These are phyloP conservation scores for Beauveria pseudobassiana DNA, from an alignment of 2,329 filamentous ascomycete genomes.

Conservation along the genomic window DNA sequence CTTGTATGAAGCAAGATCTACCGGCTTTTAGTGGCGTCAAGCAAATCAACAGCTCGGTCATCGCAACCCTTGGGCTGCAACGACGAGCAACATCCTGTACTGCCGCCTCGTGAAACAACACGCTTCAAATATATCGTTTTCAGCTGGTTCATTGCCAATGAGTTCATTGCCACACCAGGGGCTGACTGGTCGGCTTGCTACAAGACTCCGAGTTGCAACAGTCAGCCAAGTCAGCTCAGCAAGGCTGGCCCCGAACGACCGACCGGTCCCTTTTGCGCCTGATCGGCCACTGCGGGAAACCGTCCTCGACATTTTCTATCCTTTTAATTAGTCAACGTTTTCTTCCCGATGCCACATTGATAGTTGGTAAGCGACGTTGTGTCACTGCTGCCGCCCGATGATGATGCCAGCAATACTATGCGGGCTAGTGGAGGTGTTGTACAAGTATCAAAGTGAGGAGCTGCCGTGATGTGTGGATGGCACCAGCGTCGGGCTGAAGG, in stretches of 20 bases:
- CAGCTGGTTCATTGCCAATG: background rate
- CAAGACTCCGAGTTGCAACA: background rate
- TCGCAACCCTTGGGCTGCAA: no score
- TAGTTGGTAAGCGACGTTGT: slow-evolving; percentile 2
- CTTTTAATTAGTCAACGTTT: slow-evolving; percentile 1
- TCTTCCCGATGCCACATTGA: background rate
- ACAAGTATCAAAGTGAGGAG: background rate
- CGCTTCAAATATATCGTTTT: no score
- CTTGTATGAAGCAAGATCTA: no score
- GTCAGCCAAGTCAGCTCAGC: background rate
- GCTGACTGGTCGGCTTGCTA: background rate
- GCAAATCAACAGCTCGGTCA: no score
- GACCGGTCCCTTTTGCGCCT: background rate
- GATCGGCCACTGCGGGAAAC: background rate
- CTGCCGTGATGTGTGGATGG: background rate
- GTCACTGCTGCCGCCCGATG: background rate
- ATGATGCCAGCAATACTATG: background rate
- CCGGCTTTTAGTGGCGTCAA: no score
- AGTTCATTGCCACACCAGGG: background rate
- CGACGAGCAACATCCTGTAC: no score
- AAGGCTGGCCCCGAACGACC: background rate
- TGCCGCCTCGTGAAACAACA: no score
- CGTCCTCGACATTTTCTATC: background rate
- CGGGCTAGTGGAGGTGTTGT: slow-evolving; percentile 1
- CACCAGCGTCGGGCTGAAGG: background rate